These are phyloP conservation scores for Fraxinus floribunda DNA, from an alignment of 305 asterid species.

Conservation along the genomic window DNA sequence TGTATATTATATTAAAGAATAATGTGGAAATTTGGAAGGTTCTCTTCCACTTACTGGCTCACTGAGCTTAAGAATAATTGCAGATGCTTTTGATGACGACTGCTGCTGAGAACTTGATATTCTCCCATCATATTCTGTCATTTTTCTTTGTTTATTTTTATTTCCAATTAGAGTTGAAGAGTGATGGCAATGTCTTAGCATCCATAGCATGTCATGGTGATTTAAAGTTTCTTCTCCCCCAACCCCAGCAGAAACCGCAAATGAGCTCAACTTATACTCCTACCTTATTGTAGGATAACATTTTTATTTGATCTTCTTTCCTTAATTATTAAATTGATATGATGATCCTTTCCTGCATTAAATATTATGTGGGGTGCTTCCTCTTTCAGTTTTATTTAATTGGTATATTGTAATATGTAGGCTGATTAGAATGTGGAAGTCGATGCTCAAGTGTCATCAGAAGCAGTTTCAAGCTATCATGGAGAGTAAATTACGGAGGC, in stretches of 20 bases:
- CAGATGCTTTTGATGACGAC: neutral
- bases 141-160: neutral
- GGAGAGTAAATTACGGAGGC: constrained; percentile 79
- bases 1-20: neutral
- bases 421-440: constrained; percentile 91
- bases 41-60: neutral
- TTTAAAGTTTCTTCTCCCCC: neutral
- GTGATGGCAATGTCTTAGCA: neutral
- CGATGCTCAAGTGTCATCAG: constrained; percentile 86
- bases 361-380: neutral
- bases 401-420: constrained; percentile 32
- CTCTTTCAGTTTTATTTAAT: neutral
- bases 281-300: neutral
- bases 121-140: neutral
- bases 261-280: neutral
- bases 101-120: neutral
- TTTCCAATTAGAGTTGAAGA: neutral
- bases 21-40: neutral
- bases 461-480: constrained; percentile 91
- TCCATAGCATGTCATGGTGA: neutral
- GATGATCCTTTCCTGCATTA: neutral
- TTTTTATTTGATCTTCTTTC: neutral
- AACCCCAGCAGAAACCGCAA: neutral
- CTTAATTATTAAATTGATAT: neutral
- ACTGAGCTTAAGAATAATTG: neutral